These are phyloP conservation scores for Porogramme epimiltina DNA, from an alignment of 1,284 basidiomycete species.

Conservation along the genomic window DNA sequence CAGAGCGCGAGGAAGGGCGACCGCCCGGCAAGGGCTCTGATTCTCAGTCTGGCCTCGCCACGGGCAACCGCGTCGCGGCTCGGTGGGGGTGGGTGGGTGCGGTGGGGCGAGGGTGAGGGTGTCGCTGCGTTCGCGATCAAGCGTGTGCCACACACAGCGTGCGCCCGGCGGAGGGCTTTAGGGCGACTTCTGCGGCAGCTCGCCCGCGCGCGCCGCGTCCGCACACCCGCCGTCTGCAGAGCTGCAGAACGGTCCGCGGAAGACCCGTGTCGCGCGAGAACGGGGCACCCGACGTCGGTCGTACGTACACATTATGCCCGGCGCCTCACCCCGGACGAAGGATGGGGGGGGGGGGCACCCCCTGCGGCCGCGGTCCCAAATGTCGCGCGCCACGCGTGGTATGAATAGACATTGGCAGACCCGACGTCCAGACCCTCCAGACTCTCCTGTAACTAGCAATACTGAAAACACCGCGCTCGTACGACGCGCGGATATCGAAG, in stretches of 20 bases:
- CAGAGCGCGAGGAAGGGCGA: no score
- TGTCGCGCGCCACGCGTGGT: neutral
- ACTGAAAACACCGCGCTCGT: neutral
- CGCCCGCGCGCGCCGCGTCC: constrained; percentile 12
- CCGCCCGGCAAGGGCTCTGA: no score
- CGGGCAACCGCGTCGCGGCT: no score
- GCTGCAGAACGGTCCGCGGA: constrained; percentile 16
- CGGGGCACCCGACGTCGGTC: constrained; percentile 20
- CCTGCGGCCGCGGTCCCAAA: no score
- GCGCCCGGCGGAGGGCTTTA: constrained; percentile 17
- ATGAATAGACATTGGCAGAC: neutral
- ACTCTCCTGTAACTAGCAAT: neutral
- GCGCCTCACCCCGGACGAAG: neutral
- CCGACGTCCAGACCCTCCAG: neutral
- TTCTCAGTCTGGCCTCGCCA: no score
- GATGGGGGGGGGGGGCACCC: no score
- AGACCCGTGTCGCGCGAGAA: constrained; percentile 15
- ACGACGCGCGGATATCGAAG: constrained; percentile 2
- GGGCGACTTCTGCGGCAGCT: constrained; percentile 8
- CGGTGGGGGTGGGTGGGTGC: no score
- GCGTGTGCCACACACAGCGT: no score
- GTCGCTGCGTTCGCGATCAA: no score
- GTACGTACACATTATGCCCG: constrained; percentile 24
- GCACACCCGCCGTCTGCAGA: neutral
- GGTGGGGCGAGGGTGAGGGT: no score